Base-by-base conservation (phyloP, 441 rosid species). In the Populus trichocarpa region DNA sequence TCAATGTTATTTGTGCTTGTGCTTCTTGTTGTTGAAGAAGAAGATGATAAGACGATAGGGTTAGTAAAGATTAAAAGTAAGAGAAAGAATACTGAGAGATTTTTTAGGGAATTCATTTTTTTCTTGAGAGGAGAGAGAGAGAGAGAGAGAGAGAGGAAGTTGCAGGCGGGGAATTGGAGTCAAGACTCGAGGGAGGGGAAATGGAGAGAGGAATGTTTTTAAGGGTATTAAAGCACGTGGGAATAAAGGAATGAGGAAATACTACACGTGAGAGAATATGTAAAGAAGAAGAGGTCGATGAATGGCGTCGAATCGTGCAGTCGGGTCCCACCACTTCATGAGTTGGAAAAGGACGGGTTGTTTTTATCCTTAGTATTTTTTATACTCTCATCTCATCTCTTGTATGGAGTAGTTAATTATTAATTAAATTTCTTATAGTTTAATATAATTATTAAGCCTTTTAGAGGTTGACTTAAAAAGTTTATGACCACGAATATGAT, bases 141-240 rank as follows among this genome's bases (percentile, higher is more conserved):
- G 30, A 1, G 57, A 32, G 71, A 14, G 18, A n/a, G 66, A 2
- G 70, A 11, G 18, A 22, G 36, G 1, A 69, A 67, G 50, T 57
- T 42, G 20, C 61, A 36, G 64, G 42, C 61, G 50, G 25, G 12
- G 7, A 18, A 38, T 3, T 71, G 4, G 35, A 32, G 26, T 46
- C 57, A 14, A 46, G 3, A 38, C 46, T 38, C 46, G 0, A 38
- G 57, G 26, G 61, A 71, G 35, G 38, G 57, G 11, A 32, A 35
- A 36, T 9, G 23, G 22, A 35, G 11, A n/a, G 18, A 3, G 22
- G n/a, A 46, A 50, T 50, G 57, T 50, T 50, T 50, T 5, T 5
- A 66, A 30, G 63, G 32, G 78, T 59, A 83, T 75, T 81, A 67
- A 66, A 81, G 84, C 94, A 88, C 91, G 94, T 90, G 89, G 86